Percentiles rank a stretch among this genome's conserved stretches.
These are phyloP conservation scores for Pseudogymnoascus sp. DNA, from an alignment of 2,329 filamentous ascomycete species.

Conservation along the genomic window DNA sequence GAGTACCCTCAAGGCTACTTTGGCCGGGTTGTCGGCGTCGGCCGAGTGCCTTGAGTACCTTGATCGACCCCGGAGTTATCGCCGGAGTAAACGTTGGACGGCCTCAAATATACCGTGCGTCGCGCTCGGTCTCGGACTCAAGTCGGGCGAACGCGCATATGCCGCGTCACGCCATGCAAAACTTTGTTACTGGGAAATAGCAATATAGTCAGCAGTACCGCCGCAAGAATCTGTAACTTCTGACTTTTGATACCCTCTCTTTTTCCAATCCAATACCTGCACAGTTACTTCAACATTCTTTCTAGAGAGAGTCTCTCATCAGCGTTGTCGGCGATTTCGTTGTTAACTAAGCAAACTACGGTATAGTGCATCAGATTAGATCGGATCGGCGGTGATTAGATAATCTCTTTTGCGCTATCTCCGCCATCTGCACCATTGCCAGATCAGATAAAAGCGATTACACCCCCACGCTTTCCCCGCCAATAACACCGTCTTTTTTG, in stretches of 20 bases:
- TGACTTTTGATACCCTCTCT: background rate
- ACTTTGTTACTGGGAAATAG: background rate
- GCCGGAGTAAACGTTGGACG: background rate
- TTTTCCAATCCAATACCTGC: background rate
- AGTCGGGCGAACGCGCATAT: background rate
- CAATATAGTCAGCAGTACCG: background rate
- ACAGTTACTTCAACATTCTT: background rate
- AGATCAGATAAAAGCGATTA: background rate
- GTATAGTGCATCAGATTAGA: slow-evolving; percentile 5
- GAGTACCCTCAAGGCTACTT: background rate
- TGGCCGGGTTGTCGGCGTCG: background rate
- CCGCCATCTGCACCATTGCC: background rate
- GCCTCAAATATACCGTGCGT: background rate
- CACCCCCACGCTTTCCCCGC: background rate
- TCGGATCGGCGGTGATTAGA: background rate
- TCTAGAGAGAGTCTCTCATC: background rate
- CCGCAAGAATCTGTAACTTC: background rate
- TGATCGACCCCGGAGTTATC: background rate
- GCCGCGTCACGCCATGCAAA: background rate
- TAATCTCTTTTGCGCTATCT: background rate
- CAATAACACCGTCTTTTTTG: background rate
- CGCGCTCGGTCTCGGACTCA: slow-evolving; percentile 3
- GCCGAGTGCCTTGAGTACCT: no score
- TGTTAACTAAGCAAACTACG: background rate
- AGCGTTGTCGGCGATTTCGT: background rate